phyloP scores from a whole-genome alignment of 352 stramenopile genomes.

The Hyphochytrium catenoides region DNA sequence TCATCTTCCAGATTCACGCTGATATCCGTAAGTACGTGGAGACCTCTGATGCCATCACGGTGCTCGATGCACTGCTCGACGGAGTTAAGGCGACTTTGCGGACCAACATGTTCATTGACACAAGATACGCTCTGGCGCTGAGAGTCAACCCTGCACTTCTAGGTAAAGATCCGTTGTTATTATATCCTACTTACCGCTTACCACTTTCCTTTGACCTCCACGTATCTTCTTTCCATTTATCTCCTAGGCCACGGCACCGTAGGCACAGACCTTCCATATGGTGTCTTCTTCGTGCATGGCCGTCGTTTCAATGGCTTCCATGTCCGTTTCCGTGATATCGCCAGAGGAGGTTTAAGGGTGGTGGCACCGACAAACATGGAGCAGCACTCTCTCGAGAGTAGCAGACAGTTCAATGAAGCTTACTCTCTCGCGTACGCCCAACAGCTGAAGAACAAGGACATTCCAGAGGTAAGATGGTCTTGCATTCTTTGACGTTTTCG shows the following conservation, averaged over 20 bases:
- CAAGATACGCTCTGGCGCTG: slow-evolving; percentile 20
- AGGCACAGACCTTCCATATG: slow-evolving; percentile 64
- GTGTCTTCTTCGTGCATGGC: slow-evolving; percentile 81
- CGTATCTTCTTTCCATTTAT: too few species aligned
- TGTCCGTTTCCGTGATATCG: slow-evolving; percentile 90
- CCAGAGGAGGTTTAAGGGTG: slow-evolving; percentile 82
- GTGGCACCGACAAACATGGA: slow-evolving; percentile 76
- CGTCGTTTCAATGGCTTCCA: slow-evolving; percentile 92
- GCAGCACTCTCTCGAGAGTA: slow-evolving; percentile 42
- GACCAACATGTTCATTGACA: slow-evolving; percentile 52
- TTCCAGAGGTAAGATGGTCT: slow-evolving; percentile 81
- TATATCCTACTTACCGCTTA: too few species aligned
- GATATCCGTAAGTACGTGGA: slow-evolving; percentile 46
- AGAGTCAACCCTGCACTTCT: slow-evolving; percentile 5
- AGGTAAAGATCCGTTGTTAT: too few species aligned
- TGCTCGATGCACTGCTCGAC: slow-evolving; percentile 49
- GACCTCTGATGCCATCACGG: slow-evolving; percentile 31
- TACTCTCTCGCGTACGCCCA: slow-evolving; percentile 88
- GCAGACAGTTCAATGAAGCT: slow-evolving; percentile 85
- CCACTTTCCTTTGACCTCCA: too few species aligned
- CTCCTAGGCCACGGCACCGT: too few species aligned
- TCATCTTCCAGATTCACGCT: too few species aligned
- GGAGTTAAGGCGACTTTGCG: slow-evolving; percentile 38
- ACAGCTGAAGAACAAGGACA: slow-evolving; percentile 99
- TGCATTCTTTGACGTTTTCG: too few species aligned